Evolutionary conservation across 495 filamentous ascomycete genomes (phyloP), one percentile per base, ranked within the genome.

Genomic region (Hypoxylon cercidicola): DNA sequence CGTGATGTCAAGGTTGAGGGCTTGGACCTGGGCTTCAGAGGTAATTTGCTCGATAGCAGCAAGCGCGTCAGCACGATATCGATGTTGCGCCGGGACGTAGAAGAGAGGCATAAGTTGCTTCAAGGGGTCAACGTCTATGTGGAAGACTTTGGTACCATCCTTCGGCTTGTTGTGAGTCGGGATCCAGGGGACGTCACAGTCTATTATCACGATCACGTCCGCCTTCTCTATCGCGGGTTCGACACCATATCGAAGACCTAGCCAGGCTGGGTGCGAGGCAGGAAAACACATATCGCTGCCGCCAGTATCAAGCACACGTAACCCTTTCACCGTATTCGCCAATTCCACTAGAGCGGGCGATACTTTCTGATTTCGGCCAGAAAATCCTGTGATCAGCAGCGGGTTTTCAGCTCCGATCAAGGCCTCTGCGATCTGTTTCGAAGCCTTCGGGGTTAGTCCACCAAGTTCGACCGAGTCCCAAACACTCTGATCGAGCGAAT

Each of bases 271-370:
- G 60, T 97, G 93, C 50, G 93, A 82, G 1, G 88, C 89, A 2
- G 94, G 94, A 77, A 97, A 97, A 70, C 91, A 96, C 94, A 98
- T 95, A 73, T 98, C 94, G 70, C 90, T 90, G 32, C 93, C 93
- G 20, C 91, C 91, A 0, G 92, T 93, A 73, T 98, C 94, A 23
- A 98, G 76, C 15, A 98, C 92, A 11, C 93, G 81, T 43, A 97
- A 73, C 0, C 92, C 92, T 68, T 88, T 89, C 55, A 97, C 85
- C 1, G 81, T 86, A 73, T 96, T 81, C 10, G 93, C 91, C 37
- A 98, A 74, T 30, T 85, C 85, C 2, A 98, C 90, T 55, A 98
- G 76, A 56, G 89, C 90, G 16, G 70, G 76, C 30, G 91, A 87
- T 2, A 89, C 79, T n/a, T 78, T 78, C 54, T 91, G 86, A 32